A percentile compares a stretch with the other conserved stretches of the same genome.
Conservation (phyloP, 1,284 basidiomycete species). For the Sanghuangporus sanghuang region DNA sequence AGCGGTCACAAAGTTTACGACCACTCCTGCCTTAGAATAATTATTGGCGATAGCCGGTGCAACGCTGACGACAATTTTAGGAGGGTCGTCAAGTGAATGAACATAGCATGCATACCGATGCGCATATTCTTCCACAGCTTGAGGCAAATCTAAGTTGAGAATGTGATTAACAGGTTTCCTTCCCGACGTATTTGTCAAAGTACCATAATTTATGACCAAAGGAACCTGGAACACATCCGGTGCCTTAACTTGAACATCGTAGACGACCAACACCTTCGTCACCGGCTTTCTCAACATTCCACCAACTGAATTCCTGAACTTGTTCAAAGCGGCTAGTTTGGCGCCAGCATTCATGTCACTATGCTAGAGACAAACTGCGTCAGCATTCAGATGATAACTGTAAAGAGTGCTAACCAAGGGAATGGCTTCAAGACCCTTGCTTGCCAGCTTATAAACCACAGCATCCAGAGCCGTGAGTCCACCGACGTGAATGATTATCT, state of each 20-base stretch:
- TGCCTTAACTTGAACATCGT: conserved; percentile 86
- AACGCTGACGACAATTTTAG: conserved; percentile 41
- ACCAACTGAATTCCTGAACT: conserved; percentile 60
- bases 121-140: conserved; percentile 94
- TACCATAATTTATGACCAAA: conserved; percentile 89
- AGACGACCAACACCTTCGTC: conserved; percentile 81
- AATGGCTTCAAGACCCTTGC: conserved; percentile 79
- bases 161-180: not conserved
- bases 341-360: conserved; percentile 82
- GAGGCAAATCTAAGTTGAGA: conserved; percentile 73
- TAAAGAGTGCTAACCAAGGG: conserved; percentile 53
- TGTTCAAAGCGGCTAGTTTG: conserved; percentile 74
- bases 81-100: not conserved
- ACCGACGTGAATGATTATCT: conserved; percentile 88
- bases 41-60: conserved; percentile 77
- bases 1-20: conserved; percentile 94
- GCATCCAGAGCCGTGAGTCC: conserved; percentile 81
- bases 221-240: conserved; percentile 88
- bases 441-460: conserved; percentile 86
- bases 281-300: conserved; percentile 54
- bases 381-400: not conserved
- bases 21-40: conserved; percentile 79
- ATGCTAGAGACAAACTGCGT: conserved; percentile 42
- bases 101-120: conserved; percentile 57
- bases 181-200: conserved; percentile 1